Evolutionary conservation across 345 rosid species (phyloP), one percentile per base, ranked within the genome.

Genomic region (Ceriops tagal): DNA sequence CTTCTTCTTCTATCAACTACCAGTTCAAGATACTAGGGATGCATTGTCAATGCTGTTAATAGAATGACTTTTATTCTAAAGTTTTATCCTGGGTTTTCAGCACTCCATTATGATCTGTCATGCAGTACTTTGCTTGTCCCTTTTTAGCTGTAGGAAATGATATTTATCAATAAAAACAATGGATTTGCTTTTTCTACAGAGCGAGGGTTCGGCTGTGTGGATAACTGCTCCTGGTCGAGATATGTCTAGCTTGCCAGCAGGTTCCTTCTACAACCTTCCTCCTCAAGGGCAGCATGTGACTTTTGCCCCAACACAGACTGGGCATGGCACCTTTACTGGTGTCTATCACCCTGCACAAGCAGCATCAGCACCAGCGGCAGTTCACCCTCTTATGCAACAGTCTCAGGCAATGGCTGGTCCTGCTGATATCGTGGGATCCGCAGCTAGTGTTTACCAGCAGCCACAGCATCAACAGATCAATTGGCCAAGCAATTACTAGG

Each of bases 401-500:
- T 86, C 96, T 64, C 93, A 84, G 75, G 79, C 84, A 47, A 77
- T 84, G 83, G 82, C 83, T 71, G 92, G 93, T 73, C 83, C 84
- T 28, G 83, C 81, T 57, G 93, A 93, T 73, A 85, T 90, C 85
- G 91, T 74, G 61, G 88, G 90, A 73, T 86, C 92, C 39, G 79
- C 85, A 11, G 85, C 88, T 64, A 86, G 68, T 71, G 88, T 89
- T 74, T 93, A 86, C 80, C 98, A 89, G 85, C 98, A 89, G 78
- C 85, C 96, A 39, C 98, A 90, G 84, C 98, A 90, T 75, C 84
- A 88, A 73, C 98, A 89, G 75, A 80, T 89, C 74, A 88, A 88
- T 70, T 93, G 97, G 97, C 93, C 97, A 13, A 84, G 89, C 76
- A 90, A 81, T 83, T 93, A 90, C 81, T 93, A 81, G 90, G 77